Evolutionary conservation across 2,329 filamentous ascomycete genomes (phyloP), one percentile per base, ranked within the genome.

Genomic region (Periconia digitata): DNA sequence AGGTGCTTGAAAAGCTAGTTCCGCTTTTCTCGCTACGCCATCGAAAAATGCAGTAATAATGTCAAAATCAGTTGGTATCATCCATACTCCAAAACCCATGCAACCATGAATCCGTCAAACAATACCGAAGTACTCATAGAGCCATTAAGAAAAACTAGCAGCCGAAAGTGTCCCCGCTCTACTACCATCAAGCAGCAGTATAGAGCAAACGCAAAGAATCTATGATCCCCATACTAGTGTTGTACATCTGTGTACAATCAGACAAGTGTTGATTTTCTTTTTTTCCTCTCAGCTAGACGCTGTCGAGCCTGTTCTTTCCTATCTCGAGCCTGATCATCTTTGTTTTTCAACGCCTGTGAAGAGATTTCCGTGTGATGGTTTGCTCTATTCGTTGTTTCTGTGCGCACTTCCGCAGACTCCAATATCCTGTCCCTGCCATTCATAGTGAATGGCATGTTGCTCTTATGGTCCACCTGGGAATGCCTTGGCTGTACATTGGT

Each of bases 221-320:
- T n/a, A n/a, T n/a, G n/a, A n/a, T n/a, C 34, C 18, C n/a, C 34
- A 36, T n/a, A n/a, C n/a, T 36, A 38, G 21, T 38, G 15, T 38
- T 20, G 27, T 32, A 32, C 27, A 32, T 8, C 27, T 8, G 8
- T 8, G 18, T 20, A 37, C n/a, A 16, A 6, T 16, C 8, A 40
- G 10, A 15, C 5, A 22, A 15, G 18, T 22, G 37, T 6, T 21
- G 37, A 8, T 49, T 53, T 64, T 51, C 60, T 47, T 47, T 55
- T 59, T 55, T 58, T 70, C 49, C 59, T 56, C 44, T 62, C 61
- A 39, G 51, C 54, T 6, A 69, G 53, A 15, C 65, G 50, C 39
- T 51, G 53, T 37, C 53, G 61, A 13, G 67, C 66, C 10, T 4
- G 5, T 4, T 5, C 27, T 32, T 32, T 22, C 61, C 53, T 37